Conservation (phyloP, 1,284 basidiomycete genomes). For the Pterula multifida region DNA sequence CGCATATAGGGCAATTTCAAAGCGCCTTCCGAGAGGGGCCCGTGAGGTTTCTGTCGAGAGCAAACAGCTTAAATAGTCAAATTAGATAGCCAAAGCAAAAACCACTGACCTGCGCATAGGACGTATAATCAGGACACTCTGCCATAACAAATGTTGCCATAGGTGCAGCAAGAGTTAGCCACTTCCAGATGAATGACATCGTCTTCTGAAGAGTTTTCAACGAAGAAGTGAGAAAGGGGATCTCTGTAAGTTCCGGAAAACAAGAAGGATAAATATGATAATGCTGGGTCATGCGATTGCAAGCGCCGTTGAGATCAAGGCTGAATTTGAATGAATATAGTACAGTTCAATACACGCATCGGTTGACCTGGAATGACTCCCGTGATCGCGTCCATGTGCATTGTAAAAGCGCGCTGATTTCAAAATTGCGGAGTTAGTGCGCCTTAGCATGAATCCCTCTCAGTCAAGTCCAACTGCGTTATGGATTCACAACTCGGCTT, state of each 20-base stretch:
- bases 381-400: too few species aligned
- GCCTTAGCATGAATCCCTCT: too few species aligned
- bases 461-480: too few species aligned
- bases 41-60: constrained; percentile 27
- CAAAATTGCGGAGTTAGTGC: too few species aligned
- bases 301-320: neutral
- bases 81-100: constrained; percentile 1
- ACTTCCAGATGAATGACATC: constrained; percentile 17
- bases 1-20: constrained; percentile 43
- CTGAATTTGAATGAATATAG: neutral
- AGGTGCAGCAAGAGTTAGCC: constrained; percentile 17
- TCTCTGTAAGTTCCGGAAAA: constrained; percentile 2
- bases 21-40: constrained; percentile 29
- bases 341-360: neutral
- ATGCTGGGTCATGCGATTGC: neutral
- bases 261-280: neutral
- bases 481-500: too few species aligned
- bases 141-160: constrained; percentile 20
- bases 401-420: too few species aligned
- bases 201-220: constrained; percentile 11
- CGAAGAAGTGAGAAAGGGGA: constrained; percentile 1
- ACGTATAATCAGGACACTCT: constrained; percentile 52
- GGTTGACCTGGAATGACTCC: too few species aligned
- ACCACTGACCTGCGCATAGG: constrained; percentile 42
- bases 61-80: neutral